Conservation (phyloP, 2,329 filamentous ascomycete genomes). For the Ophiocordyceps sinensis region DNA sequence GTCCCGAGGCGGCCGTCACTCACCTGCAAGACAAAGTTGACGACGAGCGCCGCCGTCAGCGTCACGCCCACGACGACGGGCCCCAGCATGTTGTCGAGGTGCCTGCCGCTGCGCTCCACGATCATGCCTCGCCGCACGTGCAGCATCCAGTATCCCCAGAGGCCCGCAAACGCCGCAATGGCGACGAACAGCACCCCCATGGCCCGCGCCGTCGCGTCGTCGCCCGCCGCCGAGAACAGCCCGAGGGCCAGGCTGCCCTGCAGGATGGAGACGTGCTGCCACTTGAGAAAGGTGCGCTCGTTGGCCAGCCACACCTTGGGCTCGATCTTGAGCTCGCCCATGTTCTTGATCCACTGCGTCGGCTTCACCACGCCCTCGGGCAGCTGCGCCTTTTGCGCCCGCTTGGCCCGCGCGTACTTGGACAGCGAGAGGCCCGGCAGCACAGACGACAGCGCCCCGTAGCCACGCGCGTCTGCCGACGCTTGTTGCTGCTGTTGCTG, state of each 20-base stretch:
- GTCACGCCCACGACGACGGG: conserved; percentile 73
- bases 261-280: conserved; percentile 88
- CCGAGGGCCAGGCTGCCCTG: conserved; percentile 73
- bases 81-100: conserved; percentile 81
- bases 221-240: conserved; percentile 76
- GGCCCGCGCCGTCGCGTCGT: conserved; percentile 59
- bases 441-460: conserved; percentile 52
- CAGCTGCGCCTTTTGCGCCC: conserved; percentile 39
- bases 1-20: conserved; percentile 10
- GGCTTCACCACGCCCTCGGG: conserved; percentile 85
- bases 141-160: conserved; percentile 81
- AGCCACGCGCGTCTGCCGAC: conserved; percentile 19
- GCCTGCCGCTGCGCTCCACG: conserved; percentile 68
- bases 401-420: conserved; percentile 51
- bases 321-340: conserved; percentile 81
- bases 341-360: conserved; percentile 82
- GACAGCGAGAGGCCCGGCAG: conserved; percentile 74
- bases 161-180: conserved; percentile 69
- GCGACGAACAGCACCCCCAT: conserved; percentile 74
- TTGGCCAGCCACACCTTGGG: conserved; percentile 98
- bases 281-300: conserved; percentile 95
- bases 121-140: conserved; percentile 67
- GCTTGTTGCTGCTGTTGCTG: conserved; percentile 1
- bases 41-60: conserved; percentile 59
- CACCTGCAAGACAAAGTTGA: conserved; percentile 86